Conservation (phyloP, 306 rosid species). For the Gastrolobium bilobum region DNA sequence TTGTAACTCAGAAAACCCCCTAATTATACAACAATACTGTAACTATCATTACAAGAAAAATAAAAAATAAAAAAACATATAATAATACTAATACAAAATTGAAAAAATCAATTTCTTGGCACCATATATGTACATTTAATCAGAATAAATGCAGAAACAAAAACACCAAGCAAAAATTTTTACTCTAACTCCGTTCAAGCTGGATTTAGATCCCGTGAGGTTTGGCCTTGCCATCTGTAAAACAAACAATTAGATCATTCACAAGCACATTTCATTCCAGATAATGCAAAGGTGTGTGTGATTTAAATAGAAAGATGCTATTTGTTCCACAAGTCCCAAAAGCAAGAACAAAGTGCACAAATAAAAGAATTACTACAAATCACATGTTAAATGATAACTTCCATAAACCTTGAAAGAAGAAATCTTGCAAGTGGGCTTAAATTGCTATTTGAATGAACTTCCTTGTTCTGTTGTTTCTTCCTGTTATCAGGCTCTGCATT, state of each 20-base stretch:
- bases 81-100: slow-evolving; percentile 24
- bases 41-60: slow-evolving; percentile 53
- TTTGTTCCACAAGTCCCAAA: neutral
- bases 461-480: slow-evolving; percentile 76
- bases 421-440: slow-evolving; percentile 92
- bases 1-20: slow-evolving; percentile 54
- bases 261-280: slow-evolving; percentile 10
- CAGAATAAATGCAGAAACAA: slow-evolving; percentile 52
- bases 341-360: neutral
- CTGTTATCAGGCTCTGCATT: slow-evolving; percentile 63
- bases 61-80: slow-evolving; percentile 25
- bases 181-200: slow-evolving; percentile 52
- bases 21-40: slow-evolving; percentile 54
- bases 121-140: slow-evolving; percentile 71
- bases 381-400: slow-evolving; percentile 34
- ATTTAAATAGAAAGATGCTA: neutral
- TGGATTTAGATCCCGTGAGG: slow-evolving; percentile 73
- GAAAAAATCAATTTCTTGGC: slow-evolving; percentile 51
- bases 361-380: neutral
- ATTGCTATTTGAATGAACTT: slow-evolving; percentile 71
- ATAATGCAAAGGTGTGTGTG: neutral
- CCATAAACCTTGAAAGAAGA: slow-evolving; percentile 84
- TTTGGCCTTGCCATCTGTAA: slow-evolving; percentile 96
- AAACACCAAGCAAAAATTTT: slow-evolving; percentile 49
- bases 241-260: slow-evolving; percentile 45